Evolutionary conservation across 352 stramenopile species (phyloP).

Genomic region (Pythium guiyangense): DNA sequence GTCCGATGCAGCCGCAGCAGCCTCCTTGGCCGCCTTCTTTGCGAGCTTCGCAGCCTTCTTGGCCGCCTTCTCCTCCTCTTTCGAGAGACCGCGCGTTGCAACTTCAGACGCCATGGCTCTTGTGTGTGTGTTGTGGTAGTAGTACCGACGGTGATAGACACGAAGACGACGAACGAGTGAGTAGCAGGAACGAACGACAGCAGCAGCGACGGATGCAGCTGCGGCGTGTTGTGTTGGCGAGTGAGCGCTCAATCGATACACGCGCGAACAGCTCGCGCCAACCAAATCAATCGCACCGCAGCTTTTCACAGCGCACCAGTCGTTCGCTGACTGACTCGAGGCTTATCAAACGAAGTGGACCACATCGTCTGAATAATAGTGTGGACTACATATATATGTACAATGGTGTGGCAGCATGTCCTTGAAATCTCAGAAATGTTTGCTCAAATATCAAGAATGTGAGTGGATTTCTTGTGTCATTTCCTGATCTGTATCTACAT

Average conservation of each 20-base stretch:
- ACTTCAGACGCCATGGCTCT: conserved; percentile 12
- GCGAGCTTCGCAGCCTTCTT: conserved; percentile 52
- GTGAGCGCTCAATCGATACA: neutral
- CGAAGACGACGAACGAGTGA: too few relatives aligned
- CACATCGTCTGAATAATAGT: neutral
- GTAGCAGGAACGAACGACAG: too few relatives aligned
- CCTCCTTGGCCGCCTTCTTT: conserved; percentile 46
- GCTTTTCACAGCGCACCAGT: neutral
- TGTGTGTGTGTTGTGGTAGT: neutral
- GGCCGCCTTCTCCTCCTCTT: conserved; percentile 59
- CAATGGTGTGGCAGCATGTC: neutral
- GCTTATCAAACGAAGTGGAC: neutral
- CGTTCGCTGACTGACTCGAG: neutral
- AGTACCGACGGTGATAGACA: too few relatives aligned
- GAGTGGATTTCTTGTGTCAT: too few relatives aligned
- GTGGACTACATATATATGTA: neutral
- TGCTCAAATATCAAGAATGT: too few relatives aligned
- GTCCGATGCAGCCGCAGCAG: conserved; percentile 10
- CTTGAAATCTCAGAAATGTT: too few relatives aligned
- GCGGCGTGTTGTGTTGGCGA: neutral
- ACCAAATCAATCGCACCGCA: neutral
- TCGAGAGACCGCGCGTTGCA: conserved; percentile 31
- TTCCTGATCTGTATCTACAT: too few relatives aligned
- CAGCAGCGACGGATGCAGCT: too few relatives aligned
- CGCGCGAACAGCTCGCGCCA: neutral